Percentiles rank a stretch among this genome's conserved stretches.
These are phyloP conservation scores for Flaveria floridana DNA, from an alignment of 140 eudicot genomes.

Conservation along the genomic window DNA sequence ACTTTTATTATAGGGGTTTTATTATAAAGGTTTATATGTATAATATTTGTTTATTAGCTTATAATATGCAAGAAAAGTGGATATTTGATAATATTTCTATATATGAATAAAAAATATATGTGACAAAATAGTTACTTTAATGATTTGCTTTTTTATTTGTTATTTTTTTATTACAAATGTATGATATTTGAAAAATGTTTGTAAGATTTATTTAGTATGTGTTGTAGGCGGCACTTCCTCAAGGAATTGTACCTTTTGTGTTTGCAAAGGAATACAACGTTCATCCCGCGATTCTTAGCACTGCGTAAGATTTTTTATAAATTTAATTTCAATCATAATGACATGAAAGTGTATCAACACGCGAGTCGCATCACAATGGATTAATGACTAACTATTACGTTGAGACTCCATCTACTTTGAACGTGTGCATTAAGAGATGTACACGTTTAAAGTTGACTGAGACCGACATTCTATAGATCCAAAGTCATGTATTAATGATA, in stretches of 20 bases:
- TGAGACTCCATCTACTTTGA: background rate
- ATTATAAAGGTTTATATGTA: background rate
- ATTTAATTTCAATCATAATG: background rate
- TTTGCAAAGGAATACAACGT: constrained; percentile 84
- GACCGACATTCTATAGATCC: background rate
- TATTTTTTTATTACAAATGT: background rate
- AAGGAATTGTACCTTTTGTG: constrained; percentile 81
- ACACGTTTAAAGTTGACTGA: background rate
- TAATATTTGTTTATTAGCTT: too few relatives aligned
- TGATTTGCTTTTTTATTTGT: background rate
- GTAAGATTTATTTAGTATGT: background rate
- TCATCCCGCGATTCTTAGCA: constrained; percentile 77
- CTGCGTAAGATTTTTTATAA: constrained; percentile 49
- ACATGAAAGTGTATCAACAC: background rate
- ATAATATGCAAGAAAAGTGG: background rate
- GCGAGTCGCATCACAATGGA: too few relatives aligned
- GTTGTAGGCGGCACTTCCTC: constrained; percentile 55
- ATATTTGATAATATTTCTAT: background rate
- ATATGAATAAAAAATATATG: background rate
- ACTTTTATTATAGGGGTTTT: too few relatives aligned
- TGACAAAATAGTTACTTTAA: background rate
- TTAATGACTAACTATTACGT: background rate
- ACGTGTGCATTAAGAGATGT: background rate
- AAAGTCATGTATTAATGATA: too few relatives aligned
- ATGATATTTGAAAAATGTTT: background rate